A percentile compares a stretch with the other conserved stretches of the same genome.
Evolutionary conservation across 2,329 filamentous ascomycete genomes (phyloP).

Genomic region (Ambrosiella cleistominuta): DNA sequence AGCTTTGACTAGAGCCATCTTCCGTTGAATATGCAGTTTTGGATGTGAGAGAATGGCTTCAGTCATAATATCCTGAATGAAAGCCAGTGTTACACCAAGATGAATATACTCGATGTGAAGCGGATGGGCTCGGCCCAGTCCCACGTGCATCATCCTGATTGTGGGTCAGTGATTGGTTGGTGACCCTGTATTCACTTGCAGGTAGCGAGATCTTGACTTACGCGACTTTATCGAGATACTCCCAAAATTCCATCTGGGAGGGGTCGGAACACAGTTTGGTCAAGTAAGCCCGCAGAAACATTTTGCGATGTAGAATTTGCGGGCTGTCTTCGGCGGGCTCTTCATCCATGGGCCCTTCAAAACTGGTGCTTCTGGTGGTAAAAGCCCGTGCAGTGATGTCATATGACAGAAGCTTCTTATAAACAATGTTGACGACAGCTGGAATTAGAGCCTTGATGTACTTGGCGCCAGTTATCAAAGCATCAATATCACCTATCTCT

Average conservation of each 20-base stretch:
- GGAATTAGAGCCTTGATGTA: slow-evolving; percentile 73
- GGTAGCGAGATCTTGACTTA: slow-evolving; percentile 22
- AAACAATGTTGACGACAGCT: slow-evolving; percentile 68
- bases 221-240: slow-evolving; percentile 71
- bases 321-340: slow-evolving; percentile 49
- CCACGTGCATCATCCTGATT: slow-evolving; percentile 57
- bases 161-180: slow-evolving; percentile 2
- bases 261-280: slow-evolving; percentile 59
- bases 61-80: slow-evolving; percentile 60
- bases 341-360: slow-evolving; percentile 49
- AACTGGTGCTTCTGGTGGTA: slow-evolving; percentile 42
- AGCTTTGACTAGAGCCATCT: slow-evolving; percentile 58
- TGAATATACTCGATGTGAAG: slow-evolving; percentile 70
- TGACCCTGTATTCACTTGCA: not conserved
- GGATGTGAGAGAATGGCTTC: slow-evolving; percentile 61
- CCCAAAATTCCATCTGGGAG: slow-evolving; percentile 61
- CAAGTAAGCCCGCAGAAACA: slow-evolving; percentile 61
- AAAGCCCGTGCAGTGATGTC: slow-evolving; percentile 72
- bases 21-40: slow-evolving; percentile 45
- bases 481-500: slow-evolving; percentile 48
- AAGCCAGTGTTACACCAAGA: slow-evolving; percentile 52
- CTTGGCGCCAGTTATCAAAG: slow-evolving; percentile 49
- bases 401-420: slow-evolving; percentile 62
- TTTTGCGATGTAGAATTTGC: slow-evolving; percentile 60
- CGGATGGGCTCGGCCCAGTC: slow-evolving; percentile 53